Evolutionary conservation across 2,329 filamentous ascomycete genomes (phyloP).

Genomic region (Dryadomyces quercus-mongolicae): DNA sequence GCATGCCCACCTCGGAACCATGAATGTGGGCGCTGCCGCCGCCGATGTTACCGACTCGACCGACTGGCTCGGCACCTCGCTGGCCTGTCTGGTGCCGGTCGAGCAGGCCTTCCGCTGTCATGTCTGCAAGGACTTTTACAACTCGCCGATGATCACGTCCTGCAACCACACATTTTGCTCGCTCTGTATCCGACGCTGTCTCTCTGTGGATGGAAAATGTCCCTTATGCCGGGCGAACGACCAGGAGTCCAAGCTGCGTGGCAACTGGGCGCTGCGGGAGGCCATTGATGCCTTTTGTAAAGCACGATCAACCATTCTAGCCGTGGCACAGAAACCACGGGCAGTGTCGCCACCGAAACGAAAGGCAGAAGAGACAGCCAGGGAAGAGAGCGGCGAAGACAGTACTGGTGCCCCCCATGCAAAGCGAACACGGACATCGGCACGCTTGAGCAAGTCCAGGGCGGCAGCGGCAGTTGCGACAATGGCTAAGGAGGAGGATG

Average conservation of each 20-base stretch:
- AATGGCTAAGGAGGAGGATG: conserved; percentile 20
- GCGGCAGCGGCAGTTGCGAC: conserved; percentile 24
- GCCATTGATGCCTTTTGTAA: conserved; percentile 66
- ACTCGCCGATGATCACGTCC: conserved; percentile 86
- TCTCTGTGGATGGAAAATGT: conserved; percentile 76
- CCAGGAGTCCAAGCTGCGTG: conserved; percentile 73
- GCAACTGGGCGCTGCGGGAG: conserved; percentile 78
- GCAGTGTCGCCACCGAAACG: conserved; percentile 32
- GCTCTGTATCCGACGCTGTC: conserved; percentile 77
- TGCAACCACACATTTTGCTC: conserved; percentile 97
- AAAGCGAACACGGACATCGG: conserved; percentile 42
- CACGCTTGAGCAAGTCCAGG: conserved; percentile 31
- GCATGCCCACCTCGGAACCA: neutral
- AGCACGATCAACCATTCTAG: conserved; percentile 49
- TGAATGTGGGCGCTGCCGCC: conserved; percentile 18
- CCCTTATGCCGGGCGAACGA: conserved; percentile 69
- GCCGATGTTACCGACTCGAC: conserved; percentile 60
- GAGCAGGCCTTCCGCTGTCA: conserved; percentile 86
- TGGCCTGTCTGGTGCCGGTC: conserved; percentile 54
- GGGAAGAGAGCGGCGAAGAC: conserved; percentile 17
- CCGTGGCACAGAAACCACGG: conserved; percentile 42
- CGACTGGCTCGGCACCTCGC: conserved; percentile 65
- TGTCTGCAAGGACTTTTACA: conserved; percentile 96
- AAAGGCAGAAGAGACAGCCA: conserved; percentile 24
- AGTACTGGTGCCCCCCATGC: conserved; percentile 18